Conservation (phyloP, 2,329 filamentous ascomycete species). For the Parascedosporium putredinis region DNA sequence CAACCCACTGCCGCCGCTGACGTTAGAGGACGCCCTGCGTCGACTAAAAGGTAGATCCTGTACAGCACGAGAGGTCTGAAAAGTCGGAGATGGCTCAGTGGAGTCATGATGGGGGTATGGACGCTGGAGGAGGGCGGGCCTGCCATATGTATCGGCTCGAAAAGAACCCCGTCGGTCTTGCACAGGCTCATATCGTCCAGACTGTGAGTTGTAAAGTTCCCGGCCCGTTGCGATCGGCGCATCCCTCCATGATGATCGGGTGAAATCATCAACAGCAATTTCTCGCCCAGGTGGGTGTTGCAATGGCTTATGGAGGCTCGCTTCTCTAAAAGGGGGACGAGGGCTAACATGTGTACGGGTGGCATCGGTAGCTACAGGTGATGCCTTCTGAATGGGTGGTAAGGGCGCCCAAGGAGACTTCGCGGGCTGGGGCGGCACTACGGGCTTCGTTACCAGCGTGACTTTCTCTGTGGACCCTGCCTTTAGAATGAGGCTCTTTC, state of each 20-base stretch:
- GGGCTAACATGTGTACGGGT: slow-evolving; percentile 38
- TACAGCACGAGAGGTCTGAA: slow-evolving; percentile 64
- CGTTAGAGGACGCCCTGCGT: slow-evolving; percentile 79
- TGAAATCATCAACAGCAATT: slow-evolving; percentile 91
- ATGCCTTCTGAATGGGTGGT: slow-evolving; percentile 73
- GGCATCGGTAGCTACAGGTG: slow-evolving; percentile 52
- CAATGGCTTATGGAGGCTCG: slow-evolving; percentile 42
- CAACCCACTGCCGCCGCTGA: slow-evolving; percentile 74
- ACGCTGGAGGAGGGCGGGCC: slow-evolving; percentile 72
- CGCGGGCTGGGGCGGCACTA: slow-evolving; percentile 54
- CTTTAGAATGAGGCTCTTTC: slow-evolving; percentile 56
- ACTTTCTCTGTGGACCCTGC: slow-evolving; percentile 57
- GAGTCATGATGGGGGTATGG: slow-evolving; percentile 48
- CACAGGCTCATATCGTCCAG: slow-evolving; percentile 84
- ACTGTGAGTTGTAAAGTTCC: slow-evolving; percentile 91
- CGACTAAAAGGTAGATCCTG: slow-evolving; percentile 62
- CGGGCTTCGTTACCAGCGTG: slow-evolving; percentile 62
- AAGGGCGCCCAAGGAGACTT: slow-evolving; percentile 90
- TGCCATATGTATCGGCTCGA: slow-evolving; percentile 57
- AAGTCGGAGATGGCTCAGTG: slow-evolving; percentile 75
- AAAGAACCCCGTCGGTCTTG: slow-evolving; percentile 63
- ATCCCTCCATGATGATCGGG: slow-evolving; percentile 71
- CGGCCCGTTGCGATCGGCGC: slow-evolving; percentile 50
- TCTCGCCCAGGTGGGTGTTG: slow-evolving; percentile 50
- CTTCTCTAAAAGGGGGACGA: slow-evolving; percentile 36